These are phyloP conservation scores for Asparagopsis taxiformis DNA, from an alignment of 31 red algal genomes.

Conservation along the genomic window DNA sequence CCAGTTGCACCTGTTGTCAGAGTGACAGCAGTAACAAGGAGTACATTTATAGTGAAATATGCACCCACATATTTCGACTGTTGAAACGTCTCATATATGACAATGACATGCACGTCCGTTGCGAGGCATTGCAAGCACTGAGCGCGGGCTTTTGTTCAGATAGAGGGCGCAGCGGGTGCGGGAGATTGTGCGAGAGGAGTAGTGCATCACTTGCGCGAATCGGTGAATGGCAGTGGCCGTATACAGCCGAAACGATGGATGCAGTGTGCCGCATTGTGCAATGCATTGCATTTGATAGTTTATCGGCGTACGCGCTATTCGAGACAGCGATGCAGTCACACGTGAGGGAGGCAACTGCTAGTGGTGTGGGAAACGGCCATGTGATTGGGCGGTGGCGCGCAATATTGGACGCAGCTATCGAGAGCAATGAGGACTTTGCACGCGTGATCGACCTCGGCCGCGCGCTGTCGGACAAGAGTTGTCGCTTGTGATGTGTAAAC, in stretches of 20 bases:
- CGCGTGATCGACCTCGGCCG: background rate
- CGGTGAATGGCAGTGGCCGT: background rate
- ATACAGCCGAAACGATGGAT: background rate
- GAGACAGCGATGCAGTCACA: background rate
- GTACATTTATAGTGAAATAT: background rate
- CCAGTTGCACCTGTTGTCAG: background rate
- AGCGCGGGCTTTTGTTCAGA: background rate
- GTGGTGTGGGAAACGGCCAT: background rate
- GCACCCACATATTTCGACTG: background rate
- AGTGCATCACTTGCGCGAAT: background rate
- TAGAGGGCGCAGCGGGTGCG: background rate
- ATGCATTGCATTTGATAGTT: background rate
- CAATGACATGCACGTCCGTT: background rate
- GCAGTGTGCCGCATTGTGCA: background rate
- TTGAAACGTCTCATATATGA: background rate
- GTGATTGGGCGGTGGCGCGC: background rate
- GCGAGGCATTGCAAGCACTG: background rate
- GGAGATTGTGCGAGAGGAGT: background rate
- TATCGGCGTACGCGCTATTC: background rate
- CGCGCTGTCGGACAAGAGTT: background rate
- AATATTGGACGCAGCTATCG: background rate
- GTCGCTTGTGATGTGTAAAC: no score
- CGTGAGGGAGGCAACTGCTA: background rate
- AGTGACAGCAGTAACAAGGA: background rate
- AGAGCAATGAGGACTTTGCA: background rate